Evolutionary conservation across 2,329 filamentous ascomycete genomes (phyloP), one percentile per base, ranked within the genome.

Genomic region (Hypoxylon sp.): DNA sequence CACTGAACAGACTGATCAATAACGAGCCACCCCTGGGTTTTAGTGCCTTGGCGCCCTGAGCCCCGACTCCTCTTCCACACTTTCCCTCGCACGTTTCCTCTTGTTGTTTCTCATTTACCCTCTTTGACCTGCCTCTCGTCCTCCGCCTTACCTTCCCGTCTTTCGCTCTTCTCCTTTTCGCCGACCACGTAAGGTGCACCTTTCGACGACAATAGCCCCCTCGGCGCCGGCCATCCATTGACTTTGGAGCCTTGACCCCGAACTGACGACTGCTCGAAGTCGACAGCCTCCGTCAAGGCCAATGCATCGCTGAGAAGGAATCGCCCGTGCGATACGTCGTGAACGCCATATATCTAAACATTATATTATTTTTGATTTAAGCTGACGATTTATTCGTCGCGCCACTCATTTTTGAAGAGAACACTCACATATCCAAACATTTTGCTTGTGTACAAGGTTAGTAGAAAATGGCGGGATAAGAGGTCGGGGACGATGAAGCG

Each of bases 311-410:
- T 76, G 70, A 76, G 65, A 70, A 66, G 60, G 46, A 66, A 68
- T 71, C 70, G 74, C 67, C 70, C 63, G 64, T 68, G 69, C 68
- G 70, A 75, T 65, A 74, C 71, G 65, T 69, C 70, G 67, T 64
- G 71, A 68, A 67, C 68, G 67, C 65, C 68, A 71, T 56, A 68
- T 62, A 63, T 69, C 67, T 43, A 67, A 60, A 65, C 38, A 28
- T 56, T 56, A 68, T 11, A 63, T 63, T 60, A 69, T 63, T 43
- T 43, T 43, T 64, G 58, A 70, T 71, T 67, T 70, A 60, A 68
- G 65, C 72, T 73, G 76, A 77, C 75, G 76, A 77, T 77, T 72
- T 71, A 63, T 67, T 78, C 77, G 76, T 78, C 77, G 70, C 74
- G 75, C 71, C 77, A 72, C 76, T 78, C 77, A 36, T 74, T 78